Conservation (phyloP, 2,329 filamentous ascomycete genomes). For the Metarhizium guizhouense region DNA sequence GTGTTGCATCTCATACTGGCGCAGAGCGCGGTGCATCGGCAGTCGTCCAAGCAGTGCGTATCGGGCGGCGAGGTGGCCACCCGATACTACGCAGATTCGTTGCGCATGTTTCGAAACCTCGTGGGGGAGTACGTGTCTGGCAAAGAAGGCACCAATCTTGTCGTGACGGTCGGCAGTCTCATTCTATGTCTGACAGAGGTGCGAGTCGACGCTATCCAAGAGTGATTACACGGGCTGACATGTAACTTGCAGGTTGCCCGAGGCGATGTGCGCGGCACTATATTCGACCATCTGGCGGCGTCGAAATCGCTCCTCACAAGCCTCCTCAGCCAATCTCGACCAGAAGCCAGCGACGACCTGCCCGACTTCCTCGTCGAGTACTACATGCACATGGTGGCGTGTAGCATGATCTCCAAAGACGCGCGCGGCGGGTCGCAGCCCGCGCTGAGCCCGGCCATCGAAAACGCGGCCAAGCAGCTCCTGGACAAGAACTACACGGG, state of each 20-base stretch:
- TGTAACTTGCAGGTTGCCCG: constrained; percentile 20
- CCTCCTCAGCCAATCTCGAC: constrained; percentile 23
- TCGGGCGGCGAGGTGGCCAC: constrained; percentile 22
- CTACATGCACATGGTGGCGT: constrained; percentile 36
- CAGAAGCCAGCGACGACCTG: constrained; percentile 25
- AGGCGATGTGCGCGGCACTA: constrained; percentile 34
- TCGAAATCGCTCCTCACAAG: constrained; percentile 32
- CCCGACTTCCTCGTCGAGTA: constrained; percentile 39
- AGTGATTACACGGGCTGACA: constrained; percentile 6
- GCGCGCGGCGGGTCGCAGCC: constrained; percentile 19
- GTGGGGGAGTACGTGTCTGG: constrained; percentile 25
- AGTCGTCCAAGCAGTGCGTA: constrained; percentile 19
- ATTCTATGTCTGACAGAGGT: constrained; percentile 40
- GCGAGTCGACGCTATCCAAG: neutral
- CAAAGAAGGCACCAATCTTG: constrained; percentile 24
- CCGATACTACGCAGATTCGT: constrained; percentile 26
- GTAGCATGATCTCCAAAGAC: constrained; percentile 37
- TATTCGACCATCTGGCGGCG: constrained; percentile 36
- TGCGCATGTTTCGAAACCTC: constrained; percentile 25
- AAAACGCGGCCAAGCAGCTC: constrained; percentile 19
- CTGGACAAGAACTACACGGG: constrained; percentile 24
- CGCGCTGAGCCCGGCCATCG: constrained; percentile 22
- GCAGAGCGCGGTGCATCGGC: constrained; percentile 31
- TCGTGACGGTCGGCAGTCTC: constrained; percentile 33
- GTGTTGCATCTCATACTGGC: constrained; percentile 37